phyloP scores from a whole-genome alignment of 345 rosid genomes.

The Orychophragmus violaceus region DNA sequence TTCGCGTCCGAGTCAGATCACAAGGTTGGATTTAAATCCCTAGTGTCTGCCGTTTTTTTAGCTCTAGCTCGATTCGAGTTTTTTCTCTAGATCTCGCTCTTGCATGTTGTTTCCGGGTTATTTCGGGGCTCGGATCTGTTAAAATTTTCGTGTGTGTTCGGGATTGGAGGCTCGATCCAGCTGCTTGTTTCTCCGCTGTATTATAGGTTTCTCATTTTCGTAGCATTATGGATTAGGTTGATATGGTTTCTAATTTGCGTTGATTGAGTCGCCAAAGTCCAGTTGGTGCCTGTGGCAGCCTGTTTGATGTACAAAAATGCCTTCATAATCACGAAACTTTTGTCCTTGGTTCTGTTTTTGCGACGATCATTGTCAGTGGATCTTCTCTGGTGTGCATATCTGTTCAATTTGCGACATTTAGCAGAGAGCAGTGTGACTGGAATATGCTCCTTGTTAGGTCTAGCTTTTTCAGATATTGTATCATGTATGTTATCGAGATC shows the following conservation, averaged over 20 bases:
- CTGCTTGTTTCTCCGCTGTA: not conserved
- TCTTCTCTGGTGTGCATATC: not conserved
- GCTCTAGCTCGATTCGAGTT: not conserved
- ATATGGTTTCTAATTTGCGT: no score
- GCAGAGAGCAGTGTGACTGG: not conserved
- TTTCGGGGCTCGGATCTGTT: slow-evolving; percentile 10
- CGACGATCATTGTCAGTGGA: not conserved
- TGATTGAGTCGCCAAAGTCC: not conserved
- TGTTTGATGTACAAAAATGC: no score
- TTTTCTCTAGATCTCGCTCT: slow-evolving; percentile 29
- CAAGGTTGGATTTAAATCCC: slow-evolving; percentile 46
- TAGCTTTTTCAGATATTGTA: not conserved
- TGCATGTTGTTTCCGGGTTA: slow-evolving; percentile 10
- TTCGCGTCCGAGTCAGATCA: slow-evolving; percentile 84
- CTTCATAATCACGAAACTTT: not conserved
- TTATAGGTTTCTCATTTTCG: not conserved
- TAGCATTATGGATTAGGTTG: not conserved
- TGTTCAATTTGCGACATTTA: not conserved
- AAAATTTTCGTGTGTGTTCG: not conserved
- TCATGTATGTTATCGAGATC: not conserved
- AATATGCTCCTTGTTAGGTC: not conserved
- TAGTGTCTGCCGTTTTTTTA: not conserved
- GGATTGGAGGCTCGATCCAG: slow-evolving; percentile 1
- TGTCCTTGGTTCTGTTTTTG: not conserved
- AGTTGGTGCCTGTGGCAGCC: no score